Base-by-base conservation (phyloP, 768 basidiomycete species). In the Leccinum disarticulatum region DNA sequence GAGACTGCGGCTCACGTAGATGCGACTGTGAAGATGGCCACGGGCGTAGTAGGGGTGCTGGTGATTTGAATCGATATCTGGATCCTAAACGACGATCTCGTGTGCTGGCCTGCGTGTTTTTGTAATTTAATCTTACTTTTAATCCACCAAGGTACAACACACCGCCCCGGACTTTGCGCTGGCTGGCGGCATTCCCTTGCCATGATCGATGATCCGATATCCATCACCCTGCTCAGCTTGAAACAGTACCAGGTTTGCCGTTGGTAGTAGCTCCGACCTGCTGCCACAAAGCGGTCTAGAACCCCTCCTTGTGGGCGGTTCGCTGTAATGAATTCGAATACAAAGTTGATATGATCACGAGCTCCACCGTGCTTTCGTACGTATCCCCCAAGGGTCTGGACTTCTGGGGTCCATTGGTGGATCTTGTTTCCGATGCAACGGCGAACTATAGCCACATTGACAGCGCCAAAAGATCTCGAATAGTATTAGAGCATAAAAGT, bases 401-500 rank as follows among this genome's bases (percentile, higher is more conserved):
- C 41, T 43, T 14, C n/a, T n/a, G 41, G 41, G 41, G 41, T 43
- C 41, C 41, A 41, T 22, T 22, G 22, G 14, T 43, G 43, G 43
- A 6, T 46, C 19, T 46, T 11, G 10, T 19, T 46, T 46, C 43
- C 43, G 43, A 46, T 11, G n/a, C 4, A n/a, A 10, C 43, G 43
- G 19, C 43, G 19, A 38, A 8, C 38, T 41, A 41, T 11, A 10
- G 41, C 41, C n/a, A 10, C 9, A 11, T n/a, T n/a, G n/a, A n/a
- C n/a, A 33, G 33, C 43, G 19, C 19, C 19, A 19, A 19, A 35
- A 19, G 41, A 43, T 19, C 22, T 22, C 2, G n/a, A 19, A 46
- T 46, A 41, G 17, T 10, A 52, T 51, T 60, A 60, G 31, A 51
- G 49, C 19, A 28, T 55, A 47, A 60, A 17, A 52, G 50, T 60